These are phyloP conservation scores for Penicillium digitatum DNA, from an alignment of 2,329 filamentous ascomycete species.

Conservation along the genomic window DNA sequence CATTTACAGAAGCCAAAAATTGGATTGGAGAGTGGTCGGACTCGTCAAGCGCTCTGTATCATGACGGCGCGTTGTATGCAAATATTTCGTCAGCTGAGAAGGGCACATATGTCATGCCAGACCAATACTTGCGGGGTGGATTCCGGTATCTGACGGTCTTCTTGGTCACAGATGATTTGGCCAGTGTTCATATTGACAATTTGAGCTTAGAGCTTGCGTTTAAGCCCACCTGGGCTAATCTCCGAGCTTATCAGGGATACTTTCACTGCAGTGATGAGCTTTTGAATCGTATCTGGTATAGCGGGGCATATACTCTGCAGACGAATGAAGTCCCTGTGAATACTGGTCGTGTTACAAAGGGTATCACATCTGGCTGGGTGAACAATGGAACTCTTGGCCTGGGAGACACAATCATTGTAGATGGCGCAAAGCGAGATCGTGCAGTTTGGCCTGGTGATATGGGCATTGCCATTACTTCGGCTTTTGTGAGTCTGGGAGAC, in stretches of 20 bases:
- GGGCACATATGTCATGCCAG: slow-evolving; percentile 40
- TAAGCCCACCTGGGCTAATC: slow-evolving; percentile 51
- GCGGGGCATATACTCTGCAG: slow-evolving; percentile 53
- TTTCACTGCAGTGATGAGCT: slow-evolving; percentile 51
- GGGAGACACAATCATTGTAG: slow-evolving; percentile 43
- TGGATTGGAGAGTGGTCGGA: slow-evolving; percentile 49
- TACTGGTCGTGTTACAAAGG: slow-evolving; percentile 36
- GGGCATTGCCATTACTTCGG: slow-evolving; percentile 48
- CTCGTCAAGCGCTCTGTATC: slow-evolving; percentile 47
- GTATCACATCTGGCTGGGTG: slow-evolving; percentile 33
- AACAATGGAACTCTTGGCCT: slow-evolving; percentile 42
- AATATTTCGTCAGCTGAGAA: slow-evolving; percentile 34
- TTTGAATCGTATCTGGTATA: slow-evolving; percentile 57
- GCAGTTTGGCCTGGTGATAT: slow-evolving; percentile 50
- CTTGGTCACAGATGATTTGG: slow-evolving; percentile 30
- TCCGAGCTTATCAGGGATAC: slow-evolving; percentile 52
- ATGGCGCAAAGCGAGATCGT: slow-evolving; percentile 44
- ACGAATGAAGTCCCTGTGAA: slow-evolving; percentile 40
- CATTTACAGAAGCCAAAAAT: slow-evolving; percentile 49
- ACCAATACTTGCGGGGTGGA: slow-evolving; percentile 41
- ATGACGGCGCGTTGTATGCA: slow-evolving; percentile 42
- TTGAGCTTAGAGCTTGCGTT: slow-evolving; percentile 47
- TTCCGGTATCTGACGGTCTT: slow-evolving; percentile 47
- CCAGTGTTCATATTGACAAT: slow-evolving; percentile 35
- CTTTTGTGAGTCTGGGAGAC: slow-evolving; percentile 44